These are phyloP conservation scores for Leucaena leucocephala DNA, from an alignment of 306 rosid species.

Conservation along the genomic window DNA sequence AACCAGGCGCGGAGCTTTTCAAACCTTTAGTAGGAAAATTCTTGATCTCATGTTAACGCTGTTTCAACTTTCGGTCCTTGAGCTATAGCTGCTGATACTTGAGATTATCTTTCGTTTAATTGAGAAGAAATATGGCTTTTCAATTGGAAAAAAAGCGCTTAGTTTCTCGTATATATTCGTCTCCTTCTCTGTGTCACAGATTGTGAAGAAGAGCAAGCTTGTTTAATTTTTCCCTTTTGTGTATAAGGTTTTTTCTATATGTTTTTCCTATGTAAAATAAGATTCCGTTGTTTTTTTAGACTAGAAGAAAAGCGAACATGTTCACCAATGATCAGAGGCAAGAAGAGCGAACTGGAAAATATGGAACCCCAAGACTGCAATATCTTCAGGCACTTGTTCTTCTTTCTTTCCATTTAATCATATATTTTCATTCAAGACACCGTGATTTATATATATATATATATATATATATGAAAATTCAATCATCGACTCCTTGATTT, in stretches of 20 bases:
- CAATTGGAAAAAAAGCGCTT: not conserved
- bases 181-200: not conserved
- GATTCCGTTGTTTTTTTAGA: not conserved
- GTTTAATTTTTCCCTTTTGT: not conserved
- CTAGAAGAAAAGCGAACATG: not conserved
- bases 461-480: not conserved
- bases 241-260: not conserved
- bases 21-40: not conserved
- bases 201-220: not conserved
- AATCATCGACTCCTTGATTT: not conserved
- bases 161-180: not conserved
- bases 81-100: not conserved
- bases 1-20: not conserved
- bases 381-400: not conserved
- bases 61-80: not conserved
- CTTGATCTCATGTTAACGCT: not conserved
- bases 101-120: not conserved
- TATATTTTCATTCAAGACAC: not conserved
- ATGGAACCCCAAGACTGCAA: slow-evolving; percentile 9
- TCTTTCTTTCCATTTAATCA: not conserved
- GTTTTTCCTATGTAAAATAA: not conserved
- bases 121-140: not conserved
- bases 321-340: slow-evolving; percentile 13
- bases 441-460: not conserved
- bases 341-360: slow-evolving; percentile 3